phyloP scores from a whole-genome alignment of 345 rosid species.

The Citrus unshiu region DNA sequence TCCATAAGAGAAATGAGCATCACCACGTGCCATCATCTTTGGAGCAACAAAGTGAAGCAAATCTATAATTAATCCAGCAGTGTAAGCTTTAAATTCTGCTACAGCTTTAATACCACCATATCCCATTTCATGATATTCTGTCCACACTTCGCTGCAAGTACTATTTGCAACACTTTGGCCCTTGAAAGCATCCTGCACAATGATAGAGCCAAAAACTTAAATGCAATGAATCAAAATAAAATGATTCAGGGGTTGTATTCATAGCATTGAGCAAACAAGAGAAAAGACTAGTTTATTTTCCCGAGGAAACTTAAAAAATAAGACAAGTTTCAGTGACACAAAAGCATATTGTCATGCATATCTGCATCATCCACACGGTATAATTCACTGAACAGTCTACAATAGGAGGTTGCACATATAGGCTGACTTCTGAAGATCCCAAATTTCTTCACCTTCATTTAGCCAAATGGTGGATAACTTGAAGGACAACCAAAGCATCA shows the following conservation, averaged over 20 bases:
- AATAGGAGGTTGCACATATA: background rate
- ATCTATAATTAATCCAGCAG: slow-evolving; percentile 52
- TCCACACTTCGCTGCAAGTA: slow-evolving; percentile 53
- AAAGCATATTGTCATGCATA: background rate
- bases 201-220: slow-evolving; percentile 6
- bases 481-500: background rate
- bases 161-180: slow-evolving; percentile 31
- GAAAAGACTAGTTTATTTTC: background rate
- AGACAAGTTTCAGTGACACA: background rate
- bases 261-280: too few species aligned
- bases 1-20: slow-evolving; percentile 63
- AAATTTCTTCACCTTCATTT: background rate
- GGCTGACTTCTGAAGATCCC: background rate
- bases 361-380: background rate
- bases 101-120: slow-evolving; percentile 44
- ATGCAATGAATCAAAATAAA: background rate
- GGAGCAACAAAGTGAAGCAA: slow-evolving; percentile 63
- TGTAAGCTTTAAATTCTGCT: slow-evolving; percentile 47
- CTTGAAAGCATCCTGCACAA: slow-evolving; percentile 42
- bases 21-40: slow-evolving; percentile 58
- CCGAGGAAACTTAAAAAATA: background rate
- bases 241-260: background rate
- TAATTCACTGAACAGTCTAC: background rate
- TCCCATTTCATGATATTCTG: slow-evolving; percentile 62
- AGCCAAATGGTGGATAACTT: background rate